Percentiles rank a stretch among this genome's conserved stretches.
These are phyloP conservation scores for Cochlearia excelsa DNA, from an alignment of 345 rosid genomes.

Conservation along the genomic window DNA sequence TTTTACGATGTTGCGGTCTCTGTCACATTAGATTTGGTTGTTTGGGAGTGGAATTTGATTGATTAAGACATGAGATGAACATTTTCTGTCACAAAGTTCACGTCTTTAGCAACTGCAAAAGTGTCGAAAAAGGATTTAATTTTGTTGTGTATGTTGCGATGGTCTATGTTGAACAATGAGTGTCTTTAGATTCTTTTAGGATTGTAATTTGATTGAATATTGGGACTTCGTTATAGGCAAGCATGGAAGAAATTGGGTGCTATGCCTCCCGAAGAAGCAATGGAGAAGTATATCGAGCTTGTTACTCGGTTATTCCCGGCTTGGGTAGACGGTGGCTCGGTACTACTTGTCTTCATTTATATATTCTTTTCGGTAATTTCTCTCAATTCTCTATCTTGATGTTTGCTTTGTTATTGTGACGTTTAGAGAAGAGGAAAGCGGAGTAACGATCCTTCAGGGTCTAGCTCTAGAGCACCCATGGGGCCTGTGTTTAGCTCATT, in stretches of 20 bases:
- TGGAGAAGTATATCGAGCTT: constrained; percentile 82
- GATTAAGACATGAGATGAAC: background rate
- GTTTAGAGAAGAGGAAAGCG: constrained; percentile 49
- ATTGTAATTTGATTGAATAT: background rate
- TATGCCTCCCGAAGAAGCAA: constrained; percentile 94
- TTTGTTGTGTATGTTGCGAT: background rate
- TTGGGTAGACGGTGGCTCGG: constrained; percentile 65
- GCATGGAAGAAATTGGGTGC: constrained; percentile 95
- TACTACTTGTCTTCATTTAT: constrained; percentile 16
- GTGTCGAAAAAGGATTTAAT: no score
- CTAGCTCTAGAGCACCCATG: constrained; percentile 55
- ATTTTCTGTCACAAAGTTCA: background rate
- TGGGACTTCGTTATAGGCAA: constrained; percentile 50
- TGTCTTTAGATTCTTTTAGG: background rate
- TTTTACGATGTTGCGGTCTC: no score
- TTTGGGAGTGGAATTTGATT: constrained; percentile 1
- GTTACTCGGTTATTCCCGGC: constrained; percentile 80
- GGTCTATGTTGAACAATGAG: background rate
- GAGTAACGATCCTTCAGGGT: constrained; percentile 39
- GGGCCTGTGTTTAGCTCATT: constrained; percentile 96
- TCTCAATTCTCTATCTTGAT: background rate
- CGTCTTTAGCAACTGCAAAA: no score
- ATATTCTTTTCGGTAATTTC: background rate
- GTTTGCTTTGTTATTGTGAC: background rate
- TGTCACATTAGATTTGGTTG: no score